phyloP scores from a whole-genome alignment of 176 grass and related monocot species.

The Cenchrus americanus region DNA sequence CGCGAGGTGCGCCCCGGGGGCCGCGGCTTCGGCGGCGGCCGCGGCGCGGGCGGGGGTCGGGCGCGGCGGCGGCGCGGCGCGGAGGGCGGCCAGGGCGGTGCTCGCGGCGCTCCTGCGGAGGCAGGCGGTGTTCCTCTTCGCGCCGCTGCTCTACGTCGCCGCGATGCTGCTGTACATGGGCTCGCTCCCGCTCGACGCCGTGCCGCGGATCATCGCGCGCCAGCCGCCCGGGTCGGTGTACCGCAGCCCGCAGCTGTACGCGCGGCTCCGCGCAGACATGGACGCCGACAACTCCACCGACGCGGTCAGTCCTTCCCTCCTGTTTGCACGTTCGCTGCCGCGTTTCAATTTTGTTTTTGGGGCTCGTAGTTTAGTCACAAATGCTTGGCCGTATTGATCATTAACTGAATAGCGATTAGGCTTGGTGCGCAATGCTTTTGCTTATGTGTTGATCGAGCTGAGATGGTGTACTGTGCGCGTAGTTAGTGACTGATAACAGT shows the following conservation, averaged over 20 bases:
- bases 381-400: constrained; percentile 15
- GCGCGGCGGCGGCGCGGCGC: constrained; percentile 36
- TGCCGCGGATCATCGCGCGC: constrained; percentile 80
- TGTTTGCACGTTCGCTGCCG: not conserved
- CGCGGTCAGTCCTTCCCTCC: constrained; percentile 60
- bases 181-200: constrained; percentile 80
- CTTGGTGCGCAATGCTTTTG: not conserved
- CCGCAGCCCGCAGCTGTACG: constrained; percentile 89
- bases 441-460: constrained; percentile 4
- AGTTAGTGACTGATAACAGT: not conserved
- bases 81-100: constrained; percentile 60
- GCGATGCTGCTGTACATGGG: constrained; percentile 95
- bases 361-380: not conserved
- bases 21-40: not conserved
- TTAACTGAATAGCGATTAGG: not conserved
- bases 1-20: not conserved
- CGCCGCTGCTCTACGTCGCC: constrained; percentile 91
- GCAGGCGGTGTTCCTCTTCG: constrained; percentile 97
- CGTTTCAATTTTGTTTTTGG: not conserved
- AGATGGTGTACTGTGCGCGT: not conserved
- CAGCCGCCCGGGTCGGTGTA: constrained; percentile 77
- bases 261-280: constrained; percentile 79
- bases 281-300: constrained; percentile 89
- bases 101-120: constrained; percentile 77
- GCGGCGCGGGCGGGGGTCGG: constrained; percentile 30